These are phyloP conservation scores for Spathaspora sp. DNA, from an alignment of 1,139 yeast species.

Conservation along the genomic window DNA sequence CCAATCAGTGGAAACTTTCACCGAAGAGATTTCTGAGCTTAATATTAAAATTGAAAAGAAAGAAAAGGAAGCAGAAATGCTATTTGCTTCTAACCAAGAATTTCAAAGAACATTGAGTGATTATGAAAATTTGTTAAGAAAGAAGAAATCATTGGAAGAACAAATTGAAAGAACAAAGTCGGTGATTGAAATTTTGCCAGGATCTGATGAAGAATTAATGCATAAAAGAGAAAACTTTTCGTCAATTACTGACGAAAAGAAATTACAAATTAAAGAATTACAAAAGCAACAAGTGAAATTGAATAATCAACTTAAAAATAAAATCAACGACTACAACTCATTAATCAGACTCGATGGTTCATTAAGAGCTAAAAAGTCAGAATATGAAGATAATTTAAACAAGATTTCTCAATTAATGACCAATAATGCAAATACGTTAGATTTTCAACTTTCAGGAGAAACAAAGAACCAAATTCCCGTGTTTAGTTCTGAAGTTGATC, in stretches of 20 bases:
- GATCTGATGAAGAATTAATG: conserved; percentile 51
- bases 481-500: conserved; percentile 13
- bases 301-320: conserved; percentile 16
- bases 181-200: conserved; percentile 48
- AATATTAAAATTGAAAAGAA: conserved; percentile 51
- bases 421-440: conserved; percentile 18
- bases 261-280: conserved; percentile 22
- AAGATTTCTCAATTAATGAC: conserved; percentile 13
- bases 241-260: conserved; percentile 38
- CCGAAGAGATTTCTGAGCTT: conserved; percentile 49
- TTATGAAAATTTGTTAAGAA: conserved; percentile 56
- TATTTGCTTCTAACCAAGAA: conserved; percentile 78
- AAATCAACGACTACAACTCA: conserved; percentile 38
- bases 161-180: conserved; percentile 49
- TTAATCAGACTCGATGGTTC: conserved; percentile 58
- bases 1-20: conserved; percentile 43
- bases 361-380: conserved; percentile 47
- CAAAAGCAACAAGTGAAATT: conserved; percentile 13
- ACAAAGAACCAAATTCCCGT: conserved; percentile 10
- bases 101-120: conserved; percentile 72
- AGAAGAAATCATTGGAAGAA: conserved; percentile 41
- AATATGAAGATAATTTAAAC: conserved; percentile 18
- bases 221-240: conserved; percentile 56
- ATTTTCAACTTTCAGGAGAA: conserved; percentile 12
- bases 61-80: conserved; percentile 57